Conservation (phyloP, 345 rosid genomes). For the Moringa oleifera region DNA sequence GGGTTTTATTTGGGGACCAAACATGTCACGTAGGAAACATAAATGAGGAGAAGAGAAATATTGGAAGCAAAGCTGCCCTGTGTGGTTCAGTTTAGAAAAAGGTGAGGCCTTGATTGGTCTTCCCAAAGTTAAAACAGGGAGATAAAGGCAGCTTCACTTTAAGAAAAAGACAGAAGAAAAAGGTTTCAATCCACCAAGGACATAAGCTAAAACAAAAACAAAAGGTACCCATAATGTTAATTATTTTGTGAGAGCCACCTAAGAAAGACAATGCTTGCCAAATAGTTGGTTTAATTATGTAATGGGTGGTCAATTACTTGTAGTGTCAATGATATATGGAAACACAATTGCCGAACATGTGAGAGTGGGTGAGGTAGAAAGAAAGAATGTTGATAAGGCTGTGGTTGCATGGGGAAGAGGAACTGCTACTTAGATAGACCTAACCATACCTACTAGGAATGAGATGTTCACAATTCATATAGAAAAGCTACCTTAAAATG, state of each 20-base stretch:
- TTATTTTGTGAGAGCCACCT: too few species aligned
- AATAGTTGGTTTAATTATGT: too few species aligned
- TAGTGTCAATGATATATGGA: too few species aligned
- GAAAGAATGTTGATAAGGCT: too few species aligned
- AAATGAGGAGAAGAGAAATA: slow-evolving; percentile 4
- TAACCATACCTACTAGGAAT: neutral
- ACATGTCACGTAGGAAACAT: neutral
- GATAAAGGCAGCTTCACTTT: slow-evolving; percentile 10
- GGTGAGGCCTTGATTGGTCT: slow-evolving; percentile 30
- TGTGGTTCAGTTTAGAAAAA: too few species aligned
- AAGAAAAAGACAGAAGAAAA: slow-evolving; percentile 8
- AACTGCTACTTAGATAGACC: slow-evolving; percentile 1
- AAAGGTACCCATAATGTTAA: too few species aligned
- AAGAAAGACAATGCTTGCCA: too few species aligned
- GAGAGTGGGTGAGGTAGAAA: too few species aligned
- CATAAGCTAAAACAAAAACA: too few species aligned
- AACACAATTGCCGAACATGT: too few species aligned
- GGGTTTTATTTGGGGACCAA: too few species aligned
- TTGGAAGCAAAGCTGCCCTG: slow-evolving; percentile 14
- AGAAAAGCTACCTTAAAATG: slow-evolving; percentile 5
- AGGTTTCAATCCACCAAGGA: too few species aligned
- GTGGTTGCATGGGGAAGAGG: slow-evolving; percentile 8
- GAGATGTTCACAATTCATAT: neutral
- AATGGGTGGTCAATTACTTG: neutral
- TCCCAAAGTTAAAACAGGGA: slow-evolving; percentile 20